These are phyloP conservation scores for Phaeosphaeriaceae sp. DNA, from an alignment of 2,329 filamentous ascomycete genomes.

Conservation along the genomic window DNA sequence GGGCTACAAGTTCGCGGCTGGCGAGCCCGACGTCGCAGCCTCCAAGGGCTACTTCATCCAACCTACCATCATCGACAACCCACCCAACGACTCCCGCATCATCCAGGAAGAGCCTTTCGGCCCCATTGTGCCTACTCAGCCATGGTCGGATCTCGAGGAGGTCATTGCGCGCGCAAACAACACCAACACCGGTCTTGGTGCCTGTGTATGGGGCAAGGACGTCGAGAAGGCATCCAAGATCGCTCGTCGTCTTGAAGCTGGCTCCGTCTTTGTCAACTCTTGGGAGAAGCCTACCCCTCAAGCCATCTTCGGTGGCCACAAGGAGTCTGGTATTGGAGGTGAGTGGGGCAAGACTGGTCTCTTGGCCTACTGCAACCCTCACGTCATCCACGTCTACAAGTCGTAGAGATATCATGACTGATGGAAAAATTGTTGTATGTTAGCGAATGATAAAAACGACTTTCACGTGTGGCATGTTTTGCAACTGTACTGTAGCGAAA, in stretches of 20 bases:
- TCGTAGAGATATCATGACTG: constrained; percentile 10
- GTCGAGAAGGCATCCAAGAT: constrained; percentile 57
- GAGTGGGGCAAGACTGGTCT: constrained; percentile 62
- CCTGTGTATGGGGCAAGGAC: constrained; percentile 56
- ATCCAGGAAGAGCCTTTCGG: constrained; percentile 69
- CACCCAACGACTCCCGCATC: constrained; percentile 63
- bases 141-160: constrained; percentile 66
- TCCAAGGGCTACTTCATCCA: constrained; percentile 64
- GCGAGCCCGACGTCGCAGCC: constrained; percentile 44
- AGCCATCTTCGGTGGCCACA: constrained; percentile 75
- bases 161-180: constrained; percentile 58
- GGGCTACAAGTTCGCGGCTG: constrained; percentile 62
- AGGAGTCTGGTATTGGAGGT: constrained; percentile 78
- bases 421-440: constrained; percentile 5
- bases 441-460: not conserved
- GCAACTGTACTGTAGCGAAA: not conserved
- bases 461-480: not conserved
- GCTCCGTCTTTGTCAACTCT: constrained; percentile 64
- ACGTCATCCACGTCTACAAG: constrained; percentile 57
- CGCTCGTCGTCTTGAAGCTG: constrained; percentile 58
- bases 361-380: constrained; percentile 57
- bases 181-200: constrained; percentile 59
- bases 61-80: constrained; percentile 67
- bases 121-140: constrained; percentile 69
- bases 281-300: constrained; percentile 56